These are phyloP conservation scores for Thalassiosira mediterranea DNA, from an alignment of 352 stramenopile species.

Conservation along the genomic window DNA sequence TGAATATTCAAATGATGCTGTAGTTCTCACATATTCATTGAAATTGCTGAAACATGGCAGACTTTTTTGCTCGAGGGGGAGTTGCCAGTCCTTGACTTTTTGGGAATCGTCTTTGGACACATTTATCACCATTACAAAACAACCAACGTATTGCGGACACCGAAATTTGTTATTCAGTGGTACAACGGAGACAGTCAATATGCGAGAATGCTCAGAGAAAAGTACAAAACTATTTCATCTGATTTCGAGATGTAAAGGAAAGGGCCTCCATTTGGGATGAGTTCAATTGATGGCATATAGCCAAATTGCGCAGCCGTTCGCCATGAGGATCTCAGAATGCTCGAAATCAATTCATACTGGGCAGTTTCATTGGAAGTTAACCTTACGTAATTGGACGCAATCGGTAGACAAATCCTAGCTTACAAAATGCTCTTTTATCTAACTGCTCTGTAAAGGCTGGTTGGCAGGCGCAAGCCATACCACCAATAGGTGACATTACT, in stretches of 20 bases:
- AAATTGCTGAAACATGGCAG: no score
- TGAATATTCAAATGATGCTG: no score
- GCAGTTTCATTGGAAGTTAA: no score
- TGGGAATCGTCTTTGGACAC: conserved; percentile 86
- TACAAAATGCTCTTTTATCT: no score
- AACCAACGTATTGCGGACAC: conserved; percentile 64
- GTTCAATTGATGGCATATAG: background rate
- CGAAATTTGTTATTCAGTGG: conserved; percentile 73
- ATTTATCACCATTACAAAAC: conserved; percentile 84
- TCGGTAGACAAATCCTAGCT: no score
- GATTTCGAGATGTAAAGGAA: conserved; percentile 78
- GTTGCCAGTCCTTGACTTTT: conserved; percentile 80
- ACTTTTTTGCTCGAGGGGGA: conserved; percentile 86
- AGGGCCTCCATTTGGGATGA: background rate
- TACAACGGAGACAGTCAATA: conserved; percentile 71
- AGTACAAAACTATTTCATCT: conserved; percentile 82
- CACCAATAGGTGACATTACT: no score
- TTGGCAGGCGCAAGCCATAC: no score
- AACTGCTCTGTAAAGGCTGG: no score
- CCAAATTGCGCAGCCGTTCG: background rate
- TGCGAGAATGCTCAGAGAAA: conserved; percentile 61
- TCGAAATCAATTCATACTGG: no score
- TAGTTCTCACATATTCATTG: no score
- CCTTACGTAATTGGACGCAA: no score
- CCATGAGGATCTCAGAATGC: no score